phyloP scores from a whole-genome alignment of 2,329 filamentous ascomycete species.

The Colletotrichum orchidophilum region DNA sequence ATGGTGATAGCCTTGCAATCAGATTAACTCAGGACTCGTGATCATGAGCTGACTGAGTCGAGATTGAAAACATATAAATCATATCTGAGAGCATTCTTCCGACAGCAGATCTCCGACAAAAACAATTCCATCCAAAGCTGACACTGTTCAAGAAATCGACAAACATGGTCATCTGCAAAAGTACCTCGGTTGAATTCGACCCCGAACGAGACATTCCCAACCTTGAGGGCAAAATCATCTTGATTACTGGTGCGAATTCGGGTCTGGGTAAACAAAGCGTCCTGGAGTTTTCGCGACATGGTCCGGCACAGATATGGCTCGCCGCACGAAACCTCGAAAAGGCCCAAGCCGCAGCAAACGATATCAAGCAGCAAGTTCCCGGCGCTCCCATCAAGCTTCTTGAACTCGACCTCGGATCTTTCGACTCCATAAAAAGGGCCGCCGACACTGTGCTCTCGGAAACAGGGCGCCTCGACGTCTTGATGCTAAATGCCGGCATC shows the following conservation, averaged over 20 bases:
- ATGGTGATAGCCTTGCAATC: not conserved
- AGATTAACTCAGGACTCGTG: no score
- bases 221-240: constrained; percentile 57
- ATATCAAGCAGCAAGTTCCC: constrained; percentile 42
- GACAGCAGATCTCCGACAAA: no score
- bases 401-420: constrained; percentile 53
- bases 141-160: no score
- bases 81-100: no score
- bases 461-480: constrained; percentile 49
- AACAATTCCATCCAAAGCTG: no score
- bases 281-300: constrained; percentile 43
- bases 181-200: no score
- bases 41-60: no score
- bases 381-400: constrained; percentile 42
- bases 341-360: constrained; percentile 45
- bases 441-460: constrained; percentile 46
- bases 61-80: no score
- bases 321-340: constrained; percentile 56
- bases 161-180: no score
- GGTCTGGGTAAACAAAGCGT: not conserved
- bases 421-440: constrained; percentile 52
- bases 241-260: constrained; percentile 58
- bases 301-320: constrained; percentile 62
- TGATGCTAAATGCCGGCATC: constrained; percentile 51
- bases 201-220: constrained; percentile 48